Evolutionary conservation across 2,329 filamentous ascomycete genomes (phyloP), one percentile per base, ranked within the genome.

Genomic region (Plectosphaerella sp.): DNA sequence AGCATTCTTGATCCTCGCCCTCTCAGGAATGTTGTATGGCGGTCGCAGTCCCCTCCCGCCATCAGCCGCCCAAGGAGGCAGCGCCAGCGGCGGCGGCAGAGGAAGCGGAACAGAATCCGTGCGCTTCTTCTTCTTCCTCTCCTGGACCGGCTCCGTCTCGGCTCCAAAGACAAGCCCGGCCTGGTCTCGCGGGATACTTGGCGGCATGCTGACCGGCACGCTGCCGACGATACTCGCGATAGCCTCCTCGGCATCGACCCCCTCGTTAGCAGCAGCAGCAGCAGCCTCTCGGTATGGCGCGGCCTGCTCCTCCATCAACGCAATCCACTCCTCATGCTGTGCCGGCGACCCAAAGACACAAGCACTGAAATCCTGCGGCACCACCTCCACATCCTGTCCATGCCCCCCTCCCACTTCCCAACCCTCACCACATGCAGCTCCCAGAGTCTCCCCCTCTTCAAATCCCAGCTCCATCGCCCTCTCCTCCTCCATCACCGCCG

Each of bases 401-500:
- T 28, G 5, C 43, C 22, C 7, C 43, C 28, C 14, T 18, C 10
- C 25, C 15, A 47, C 24, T 33, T 2, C 28, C 28, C 4, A 33
- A 6, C 25, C 45, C 45, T 47, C 25, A 18, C 45, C 45, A 25
- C 24, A n/a, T 18, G 25, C 33, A 3, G 5, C 20, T 33, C 28
- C 28, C 2, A 33, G 28, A 33, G 28, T 33, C 28, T 48, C 7
- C 16, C 45, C 18, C 14, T 52, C 51, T 15, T 49, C 36, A n/a
- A 55, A 25, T 15, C 24, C 28, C 4, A 33, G 28, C 11, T 33
- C 36, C n/a, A 37, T 39, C 7, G 33, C 50, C 12, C 49, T 49
- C 2, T 53, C 55, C 47, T 73, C 70, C 48, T 75, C 71, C 1
- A 72, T 52, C 45, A 66, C 58, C 1, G 73, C 67, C n/a, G 69